Evolutionary conservation across 192 early-diverging fungal species (phyloP).

Genomic region (Backusella liffmaniae): DNA sequence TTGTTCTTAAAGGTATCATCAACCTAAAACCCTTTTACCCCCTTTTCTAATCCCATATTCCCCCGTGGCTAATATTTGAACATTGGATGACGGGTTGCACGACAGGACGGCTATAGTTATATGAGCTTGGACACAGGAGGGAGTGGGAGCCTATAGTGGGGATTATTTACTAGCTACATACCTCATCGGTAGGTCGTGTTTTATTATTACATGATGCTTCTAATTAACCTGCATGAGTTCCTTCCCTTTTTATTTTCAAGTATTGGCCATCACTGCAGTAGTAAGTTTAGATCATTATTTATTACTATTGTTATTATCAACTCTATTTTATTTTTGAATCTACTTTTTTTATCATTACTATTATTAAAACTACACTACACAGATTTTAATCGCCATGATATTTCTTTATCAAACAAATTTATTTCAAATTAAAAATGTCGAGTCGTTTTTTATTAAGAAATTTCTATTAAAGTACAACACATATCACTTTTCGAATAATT

Average conservation of each 20-base stretch:
- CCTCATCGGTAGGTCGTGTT: conserved; percentile 42
- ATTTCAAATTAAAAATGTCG: conserved; percentile 55
- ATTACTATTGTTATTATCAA: not conserved
- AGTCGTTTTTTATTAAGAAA: not conserved
- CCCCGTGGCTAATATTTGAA: conserved; percentile 33
- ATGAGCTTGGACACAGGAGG: conserved; percentile 29
- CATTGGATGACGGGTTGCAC: conserved; percentile 38
- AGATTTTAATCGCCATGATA: conserved; percentile 52
- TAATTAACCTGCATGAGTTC: not conserved
- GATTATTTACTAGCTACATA: conserved; percentile 59
- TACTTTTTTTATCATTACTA: not conserved
- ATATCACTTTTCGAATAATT: not conserved
- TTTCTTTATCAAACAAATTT: conserved; percentile 41
- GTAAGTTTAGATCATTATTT: conserved; percentile 19
- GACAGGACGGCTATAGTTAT: conserved; percentile 55
- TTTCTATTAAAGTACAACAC: not conserved
- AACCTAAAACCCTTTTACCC: not conserved
- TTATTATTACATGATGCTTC: not conserved
- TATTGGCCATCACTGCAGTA: conserved; percentile 62
- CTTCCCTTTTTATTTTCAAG: conserved; percentile 17
- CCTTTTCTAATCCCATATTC: not conserved
- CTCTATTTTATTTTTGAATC: not conserved
- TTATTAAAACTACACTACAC: not conserved
- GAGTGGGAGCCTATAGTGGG: conserved; percentile 37
- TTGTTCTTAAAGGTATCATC: conserved; percentile 53